Percentiles rank a stretch among this genome's conserved stretches.
phyloP scores from a whole-genome alignment of 139 green algal genomes.

The Dunaliella primolecta region DNA sequence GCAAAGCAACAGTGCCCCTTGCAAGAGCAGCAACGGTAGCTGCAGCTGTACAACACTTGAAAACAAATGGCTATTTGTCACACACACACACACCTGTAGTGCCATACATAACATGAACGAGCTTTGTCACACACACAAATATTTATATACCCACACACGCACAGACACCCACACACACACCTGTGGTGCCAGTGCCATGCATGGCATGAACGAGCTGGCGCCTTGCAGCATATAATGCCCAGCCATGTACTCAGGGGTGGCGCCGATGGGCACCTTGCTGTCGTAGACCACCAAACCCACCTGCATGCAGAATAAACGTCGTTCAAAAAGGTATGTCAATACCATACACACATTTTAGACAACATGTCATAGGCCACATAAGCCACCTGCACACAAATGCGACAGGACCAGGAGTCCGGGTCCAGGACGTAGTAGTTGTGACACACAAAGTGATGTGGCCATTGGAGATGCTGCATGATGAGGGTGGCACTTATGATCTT shows the following conservation, averaged over 20 bases:
- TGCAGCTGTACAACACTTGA: too few relatives aligned
- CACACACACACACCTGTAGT: too few relatives aligned
- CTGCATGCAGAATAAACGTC: conserved; percentile 25
- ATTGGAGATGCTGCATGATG: too few relatives aligned
- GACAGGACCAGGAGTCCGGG: too few relatives aligned
- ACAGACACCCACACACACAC: background rate
- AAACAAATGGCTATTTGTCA: too few relatives aligned
- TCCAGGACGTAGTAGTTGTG: too few relatives aligned
- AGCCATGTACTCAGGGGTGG: conserved; percentile 99
- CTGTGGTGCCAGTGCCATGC: conserved; percentile 92
- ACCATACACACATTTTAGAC: background rate
- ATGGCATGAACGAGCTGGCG: conserved; percentile 94
- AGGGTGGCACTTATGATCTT: too few relatives aligned
- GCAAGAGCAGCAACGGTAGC: too few relatives aligned
- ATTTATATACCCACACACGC: background rate
- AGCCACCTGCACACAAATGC: background rate
- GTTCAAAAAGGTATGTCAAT: background rate
- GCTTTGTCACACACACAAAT: background rate
- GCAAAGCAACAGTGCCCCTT: too few relatives aligned
- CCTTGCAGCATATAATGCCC: conserved; percentile 99
- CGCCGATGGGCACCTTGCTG: conserved; percentile 90
- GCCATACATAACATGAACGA: too few relatives aligned
- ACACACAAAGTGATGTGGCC: too few relatives aligned
- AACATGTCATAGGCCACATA: background rate
- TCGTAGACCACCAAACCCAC: conserved; percentile 95